These are phyloP conservation scores for Pythium phragmitis DNA, from an alignment of 352 stramenopile species.

Conservation along the genomic window DNA sequence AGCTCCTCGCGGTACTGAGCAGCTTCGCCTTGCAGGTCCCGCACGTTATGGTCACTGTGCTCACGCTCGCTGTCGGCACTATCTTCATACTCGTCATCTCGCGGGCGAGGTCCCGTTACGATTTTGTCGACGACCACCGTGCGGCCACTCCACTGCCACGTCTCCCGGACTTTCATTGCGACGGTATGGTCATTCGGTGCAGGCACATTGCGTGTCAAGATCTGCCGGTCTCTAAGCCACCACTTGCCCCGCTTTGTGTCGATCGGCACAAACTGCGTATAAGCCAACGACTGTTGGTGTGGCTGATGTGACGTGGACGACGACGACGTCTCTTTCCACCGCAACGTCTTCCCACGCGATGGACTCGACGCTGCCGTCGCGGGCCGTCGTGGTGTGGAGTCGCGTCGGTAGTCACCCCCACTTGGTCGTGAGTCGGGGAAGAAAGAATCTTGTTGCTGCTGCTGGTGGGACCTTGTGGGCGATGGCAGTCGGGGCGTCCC, in stretches of 20 bases:
- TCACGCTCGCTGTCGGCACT: slow-evolving; percentile 5
- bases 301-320: not conserved
- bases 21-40: slow-evolving; percentile 24
- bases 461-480: slow-evolving; percentile 4
- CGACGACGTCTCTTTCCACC: slow-evolving; percentile 13
- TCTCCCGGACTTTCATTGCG: slow-evolving; percentile 60
- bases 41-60: not conserved
- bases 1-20: slow-evolving; percentile 21
- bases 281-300: slow-evolving; percentile 5
- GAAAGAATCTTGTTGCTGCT: slow-evolving; percentile 8
- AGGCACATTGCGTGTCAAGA: slow-evolving; percentile 42
- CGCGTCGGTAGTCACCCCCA: slow-evolving; percentile 13
- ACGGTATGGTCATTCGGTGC: slow-evolving; percentile 31
- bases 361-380: slow-evolving; percentile 16
- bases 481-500: slow-evolving; percentile 18
- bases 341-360: slow-evolving; percentile 15
- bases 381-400: slow-evolving; percentile 17
- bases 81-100: slow-evolving; percentile 20
- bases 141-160: slow-evolving; percentile 62
- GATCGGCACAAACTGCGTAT: slow-evolving; percentile 42
- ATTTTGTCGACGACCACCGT: slow-evolving; percentile 70
- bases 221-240: slow-evolving; percentile 60
- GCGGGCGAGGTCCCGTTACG: slow-evolving; percentile 25
- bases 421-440: slow-evolving; percentile 3
- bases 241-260: slow-evolving; percentile 59